Evolutionary conservation across 805 yeast species (phyloP).

Genomic region (Kodamaea kaohsiungensis): DNA sequence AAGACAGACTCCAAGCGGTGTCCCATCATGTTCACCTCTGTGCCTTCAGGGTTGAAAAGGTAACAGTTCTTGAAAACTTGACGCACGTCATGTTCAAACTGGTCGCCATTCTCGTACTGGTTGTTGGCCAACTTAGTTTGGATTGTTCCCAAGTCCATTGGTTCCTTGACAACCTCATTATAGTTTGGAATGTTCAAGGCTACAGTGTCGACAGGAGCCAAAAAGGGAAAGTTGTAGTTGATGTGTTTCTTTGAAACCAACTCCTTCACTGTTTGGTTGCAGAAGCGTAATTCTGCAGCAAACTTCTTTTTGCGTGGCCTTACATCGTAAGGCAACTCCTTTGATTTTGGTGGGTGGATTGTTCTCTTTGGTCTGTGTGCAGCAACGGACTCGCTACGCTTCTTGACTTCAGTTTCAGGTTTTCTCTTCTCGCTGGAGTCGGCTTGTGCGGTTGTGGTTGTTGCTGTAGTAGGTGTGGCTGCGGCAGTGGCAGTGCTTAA

Average conservation of each 20-base stretch:
- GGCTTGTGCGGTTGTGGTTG: conserved; percentile 17
- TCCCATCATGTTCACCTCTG: conserved; percentile 95
- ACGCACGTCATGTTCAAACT: conserved; percentile 79
- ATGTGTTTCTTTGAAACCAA: conserved; percentile 80
- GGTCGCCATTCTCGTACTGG: conserved; percentile 85
- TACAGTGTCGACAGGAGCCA: conserved; percentile 93
- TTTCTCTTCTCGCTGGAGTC: conserved; percentile 19
- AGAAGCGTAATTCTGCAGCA: conserved; percentile 86
- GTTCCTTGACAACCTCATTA: conserved; percentile 79
- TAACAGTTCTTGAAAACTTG: conserved; percentile 88
- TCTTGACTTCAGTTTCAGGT: conserved; percentile 51
- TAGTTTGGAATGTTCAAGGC: conserved; percentile 92
- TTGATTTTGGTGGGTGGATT: conserved; percentile 94
- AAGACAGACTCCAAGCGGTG: conserved; percentile 85
- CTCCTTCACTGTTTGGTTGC: conserved; percentile 80
- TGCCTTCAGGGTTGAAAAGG: conserved; percentile 92
- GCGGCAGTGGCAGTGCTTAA: conserved; percentile 16
- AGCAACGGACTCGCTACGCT: conserved; percentile 67
- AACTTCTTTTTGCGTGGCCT: conserved; percentile 90
- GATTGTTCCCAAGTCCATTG: conserved; percentile 93
- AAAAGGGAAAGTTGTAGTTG: conserved; percentile 82
- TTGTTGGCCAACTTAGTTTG: conserved; percentile 79
- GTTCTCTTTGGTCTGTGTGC: conserved; percentile 93
- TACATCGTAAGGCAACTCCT: conserved; percentile 87
- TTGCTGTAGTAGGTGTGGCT: conserved; percentile 23